Conservation (phyloP, 352 stramenopile genomes). For the Phytophthora foliorum region DNA sequence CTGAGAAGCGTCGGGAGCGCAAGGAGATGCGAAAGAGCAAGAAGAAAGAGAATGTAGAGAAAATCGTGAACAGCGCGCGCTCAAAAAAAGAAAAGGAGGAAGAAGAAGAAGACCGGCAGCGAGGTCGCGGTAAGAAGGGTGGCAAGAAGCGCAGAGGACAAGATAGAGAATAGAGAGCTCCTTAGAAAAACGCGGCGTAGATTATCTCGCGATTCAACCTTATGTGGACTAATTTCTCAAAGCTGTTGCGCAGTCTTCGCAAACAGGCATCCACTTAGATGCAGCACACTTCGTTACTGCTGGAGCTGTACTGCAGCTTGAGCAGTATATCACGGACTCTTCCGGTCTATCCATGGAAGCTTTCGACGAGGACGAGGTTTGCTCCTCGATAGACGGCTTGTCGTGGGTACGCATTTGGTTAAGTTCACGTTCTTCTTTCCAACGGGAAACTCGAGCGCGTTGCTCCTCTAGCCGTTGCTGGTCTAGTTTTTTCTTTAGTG, state of each 20-base stretch:
- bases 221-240: constrained; percentile 50
- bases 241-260: constrained; percentile 53
- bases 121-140: constrained; percentile 48
- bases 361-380: not conserved
- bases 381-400: constrained; percentile 35
- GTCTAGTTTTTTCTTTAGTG: constrained; percentile 67
- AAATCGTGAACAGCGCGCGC: constrained; percentile 58
- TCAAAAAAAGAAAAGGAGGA: constrained; percentile 54
- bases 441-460: constrained; percentile 65
- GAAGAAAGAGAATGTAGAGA: constrained; percentile 84
- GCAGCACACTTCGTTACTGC: constrained; percentile 83
- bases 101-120: constrained; percentile 39
- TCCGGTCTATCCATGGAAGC: constrained; percentile 26
- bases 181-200: constrained; percentile 2
- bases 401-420: constrained; percentile 71
- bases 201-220: constrained; percentile 9
- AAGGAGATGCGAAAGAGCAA: constrained; percentile 87
- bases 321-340: constrained; percentile 72
- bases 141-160: constrained; percentile 36
- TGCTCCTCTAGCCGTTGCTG: constrained; percentile 68
- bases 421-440: constrained; percentile 81
- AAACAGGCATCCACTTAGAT: constrained; percentile 91
- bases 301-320: constrained; percentile 55
- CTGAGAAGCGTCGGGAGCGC: constrained; percentile 80
- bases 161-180: constrained; percentile 26